Evolutionary conservation across 495 filamentous ascomycete species (phyloP).

Genomic region (Neurospora sp.): DNA sequence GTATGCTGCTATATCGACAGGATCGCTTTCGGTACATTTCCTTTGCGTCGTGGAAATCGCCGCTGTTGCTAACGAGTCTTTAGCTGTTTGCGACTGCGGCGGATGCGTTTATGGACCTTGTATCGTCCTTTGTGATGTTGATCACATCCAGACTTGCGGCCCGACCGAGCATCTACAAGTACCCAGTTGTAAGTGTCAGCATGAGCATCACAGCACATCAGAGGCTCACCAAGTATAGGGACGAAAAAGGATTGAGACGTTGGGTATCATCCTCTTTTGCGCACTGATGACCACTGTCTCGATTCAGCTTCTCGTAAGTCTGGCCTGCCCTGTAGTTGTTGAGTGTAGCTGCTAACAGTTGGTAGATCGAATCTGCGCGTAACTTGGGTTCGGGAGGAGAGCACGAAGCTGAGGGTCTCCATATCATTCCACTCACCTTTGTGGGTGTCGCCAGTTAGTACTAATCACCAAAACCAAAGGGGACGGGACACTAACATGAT

Average conservation of each 20-base stretch:
- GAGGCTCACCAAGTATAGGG: conserved; percentile 26
- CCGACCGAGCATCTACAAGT: conserved; percentile 45
- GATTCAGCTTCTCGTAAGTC: conserved; percentile 40
- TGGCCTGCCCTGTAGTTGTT: not conserved
- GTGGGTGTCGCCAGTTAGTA: conserved; percentile 41
- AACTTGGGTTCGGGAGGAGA: conserved; percentile 28
- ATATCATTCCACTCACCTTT: conserved; percentile 42
- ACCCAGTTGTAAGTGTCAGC: conserved; percentile 34
- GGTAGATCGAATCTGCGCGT: conserved; percentile 40
- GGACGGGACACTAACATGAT: conserved; percentile 1
- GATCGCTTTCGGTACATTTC: conserved; percentile 37
- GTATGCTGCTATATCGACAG: conserved; percentile 47
- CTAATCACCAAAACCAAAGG: not conserved
- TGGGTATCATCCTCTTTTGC: conserved; percentile 50
- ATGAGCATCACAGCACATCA: not conserved
- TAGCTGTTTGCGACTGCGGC: conserved; percentile 47
- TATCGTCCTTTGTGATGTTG: conserved; percentile 47
- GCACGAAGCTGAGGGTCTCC: conserved; percentile 27
- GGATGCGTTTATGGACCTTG: conserved; percentile 52
- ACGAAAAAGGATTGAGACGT: conserved; percentile 44
- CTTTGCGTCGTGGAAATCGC: too few relatives aligned
- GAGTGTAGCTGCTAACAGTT: not conserved
- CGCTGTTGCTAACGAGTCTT: conserved; percentile 10
- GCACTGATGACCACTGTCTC: conserved; percentile 49
- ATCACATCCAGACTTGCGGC: conserved; percentile 41